These are phyloP conservation scores for Erysimum cheiranthoides DNA, from an alignment of 345 rosid genomes.

Conservation along the genomic window DNA sequence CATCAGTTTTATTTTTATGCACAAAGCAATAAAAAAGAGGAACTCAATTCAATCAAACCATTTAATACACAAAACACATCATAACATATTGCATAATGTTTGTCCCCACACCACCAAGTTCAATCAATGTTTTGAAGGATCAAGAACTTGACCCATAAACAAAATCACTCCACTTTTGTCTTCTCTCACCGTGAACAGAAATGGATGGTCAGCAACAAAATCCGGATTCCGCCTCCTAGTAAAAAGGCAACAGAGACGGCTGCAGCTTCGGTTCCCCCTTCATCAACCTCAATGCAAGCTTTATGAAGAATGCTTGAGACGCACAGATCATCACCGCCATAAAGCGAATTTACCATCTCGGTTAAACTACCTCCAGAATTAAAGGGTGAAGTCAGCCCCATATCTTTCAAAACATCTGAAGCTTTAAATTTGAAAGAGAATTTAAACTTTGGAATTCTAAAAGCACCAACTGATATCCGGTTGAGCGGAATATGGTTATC, in stretches of 20 bases:
- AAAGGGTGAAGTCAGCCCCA: constrained; percentile 61
- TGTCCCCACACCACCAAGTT: background rate
- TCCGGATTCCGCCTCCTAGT: constrained; percentile 20
- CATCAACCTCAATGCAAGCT: constrained; percentile 60
- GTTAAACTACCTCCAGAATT: constrained; percentile 49
- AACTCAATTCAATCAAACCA: background rate
- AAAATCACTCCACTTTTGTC: constrained; percentile 59
- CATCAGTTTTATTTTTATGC: too few species aligned
- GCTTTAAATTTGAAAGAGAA: constrained; percentile 55
- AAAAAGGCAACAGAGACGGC: constrained; percentile 50
- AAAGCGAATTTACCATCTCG: constrained; percentile 56
- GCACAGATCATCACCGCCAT: constrained; percentile 32
- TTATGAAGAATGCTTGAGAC: constrained; percentile 60
- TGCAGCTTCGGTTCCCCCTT: constrained; percentile 71
- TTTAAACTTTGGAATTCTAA: constrained; percentile 62
- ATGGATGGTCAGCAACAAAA: constrained; percentile 76
- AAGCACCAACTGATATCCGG: constrained; percentile 44
- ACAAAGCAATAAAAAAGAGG: background rate
- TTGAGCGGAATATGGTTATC: constrained; percentile 50
- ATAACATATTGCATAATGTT: too few species aligned
- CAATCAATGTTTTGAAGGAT: constrained; percentile 44
- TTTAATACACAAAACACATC: background rate
- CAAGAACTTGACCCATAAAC: constrained; percentile 63
- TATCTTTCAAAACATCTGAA: constrained; percentile 49
- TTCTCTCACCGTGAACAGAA: constrained; percentile 64